phyloP scores from a whole-genome alignment of 441 rosid species.

The California macrophylla region DNA sequence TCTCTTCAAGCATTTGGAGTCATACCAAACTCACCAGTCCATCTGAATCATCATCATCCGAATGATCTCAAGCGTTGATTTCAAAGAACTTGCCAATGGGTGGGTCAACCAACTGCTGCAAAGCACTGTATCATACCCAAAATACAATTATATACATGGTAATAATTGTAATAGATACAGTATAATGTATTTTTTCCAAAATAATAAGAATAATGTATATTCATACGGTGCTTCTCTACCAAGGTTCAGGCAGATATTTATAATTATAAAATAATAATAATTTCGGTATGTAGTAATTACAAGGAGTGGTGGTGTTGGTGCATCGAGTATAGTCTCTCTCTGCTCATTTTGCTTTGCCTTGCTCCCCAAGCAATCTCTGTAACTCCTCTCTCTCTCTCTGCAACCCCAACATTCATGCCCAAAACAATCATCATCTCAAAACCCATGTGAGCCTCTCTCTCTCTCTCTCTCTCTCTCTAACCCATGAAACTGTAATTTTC shows the following conservation, averaged over 20 bases:
- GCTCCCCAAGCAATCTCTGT: slow-evolving; percentile 72
- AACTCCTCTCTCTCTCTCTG: slow-evolving; percentile 28
- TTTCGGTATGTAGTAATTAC: slow-evolving; percentile 12
- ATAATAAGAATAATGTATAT: background rate
- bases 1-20: background rate
- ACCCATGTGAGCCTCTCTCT: slow-evolving; percentile 66
- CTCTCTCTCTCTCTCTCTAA: slow-evolving; percentile 17
- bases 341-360: slow-evolving; percentile 53
- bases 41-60: background rate
- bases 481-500: background rate
- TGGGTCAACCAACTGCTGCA: background rate
- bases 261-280: background rate
- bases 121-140: background rate
- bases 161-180: background rate
- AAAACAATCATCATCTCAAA: slow-evolving; percentile 58
- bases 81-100: background rate
- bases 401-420: slow-evolving; percentile 37
- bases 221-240: background rate
- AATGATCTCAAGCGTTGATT: background rate
- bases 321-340: slow-evolving; percentile 58
- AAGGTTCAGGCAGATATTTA: background rate
- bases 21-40: background rate
- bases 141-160: background rate
- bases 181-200: background rate
- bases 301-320: slow-evolving; percentile 46